Base-by-base conservation (phyloP, 495 filamentous ascomycete genomes). In the Trichoderma reesei region DNA sequence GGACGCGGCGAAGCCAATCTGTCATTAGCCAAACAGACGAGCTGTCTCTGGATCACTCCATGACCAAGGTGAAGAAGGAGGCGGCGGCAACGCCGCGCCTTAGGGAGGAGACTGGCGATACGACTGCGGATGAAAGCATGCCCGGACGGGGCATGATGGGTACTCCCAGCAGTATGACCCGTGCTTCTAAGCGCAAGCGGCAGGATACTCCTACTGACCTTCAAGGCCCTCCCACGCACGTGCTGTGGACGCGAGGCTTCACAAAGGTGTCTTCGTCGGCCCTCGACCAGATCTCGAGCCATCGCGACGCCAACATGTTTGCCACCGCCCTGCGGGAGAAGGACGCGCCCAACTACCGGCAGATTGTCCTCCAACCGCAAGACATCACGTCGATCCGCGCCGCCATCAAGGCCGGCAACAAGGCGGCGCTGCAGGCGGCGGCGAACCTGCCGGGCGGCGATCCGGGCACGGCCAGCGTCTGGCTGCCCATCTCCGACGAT, bases 261-360 rank as follows among this genome's bases (percentile, higher is more conserved):
- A 82, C 88, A 63, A 84, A 89, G 59, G 90, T 90, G 11, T 86
- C 85, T 9, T 81, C 83, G 18, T 87, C 90, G 0, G 85, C 95
- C 62, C 85, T 98, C 75, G 90, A 94, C 67, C 88, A 92, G 71
- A 91, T 98, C 63, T 79, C 84, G 9, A 85, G 83, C 48, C 92
- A 98, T 75, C 91, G 92, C 59, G 86, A 91, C 64, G 94, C 90
- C 6, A 92, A 90, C 38, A 88, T 91, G 67, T 98, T 98, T 71
- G 85, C 86, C 26, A 85, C 85, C 61, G 90, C 92, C 2, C 83
- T 98, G 39, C 89, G 88, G 38, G 91, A 95, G 60, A 85, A 84
- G 42, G 86, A 92, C 68, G 94, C 92, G 0, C 90, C 90, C 1
- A 91, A 92, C 4, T 98, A 98, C 72, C 86, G 85, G 65, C 88